Evolutionary conservation across 495 filamentous ascomycete genomes (phyloP).

Genomic region (Penicillium steckii): DNA sequence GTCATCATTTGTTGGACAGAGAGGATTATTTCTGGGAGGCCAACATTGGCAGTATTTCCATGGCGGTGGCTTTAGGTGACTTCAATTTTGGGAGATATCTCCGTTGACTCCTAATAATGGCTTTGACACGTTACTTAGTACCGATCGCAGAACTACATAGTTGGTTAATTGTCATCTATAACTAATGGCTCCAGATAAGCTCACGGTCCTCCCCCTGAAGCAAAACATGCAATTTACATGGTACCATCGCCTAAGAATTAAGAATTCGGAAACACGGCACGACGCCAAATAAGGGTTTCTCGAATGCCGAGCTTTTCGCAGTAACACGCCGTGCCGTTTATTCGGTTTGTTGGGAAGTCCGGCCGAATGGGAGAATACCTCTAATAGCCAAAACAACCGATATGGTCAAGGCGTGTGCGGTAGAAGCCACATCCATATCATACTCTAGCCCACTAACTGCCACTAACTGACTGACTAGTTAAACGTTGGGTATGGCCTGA

Average conservation of each 20-base stretch:
- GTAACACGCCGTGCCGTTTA: neutral
- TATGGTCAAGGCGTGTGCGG: neutral
- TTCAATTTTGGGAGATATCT: neutral
- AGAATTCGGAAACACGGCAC: neutral
- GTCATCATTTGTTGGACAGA: neutral
- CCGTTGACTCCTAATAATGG: neutral
- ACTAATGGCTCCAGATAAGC: neutral
- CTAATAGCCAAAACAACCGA: neutral
- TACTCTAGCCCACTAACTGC: no score
- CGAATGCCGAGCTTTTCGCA: no score
- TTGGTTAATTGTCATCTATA: no score
- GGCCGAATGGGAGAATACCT: neutral
- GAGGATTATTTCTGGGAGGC: neutral
- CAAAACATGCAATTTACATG: neutral
- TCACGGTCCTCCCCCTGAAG: constrained; percentile 2
- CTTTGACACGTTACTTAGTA: neutral
- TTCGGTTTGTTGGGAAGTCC: neutral
- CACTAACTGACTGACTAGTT: no score
- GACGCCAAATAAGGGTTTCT: neutral
- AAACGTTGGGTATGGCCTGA: no score
- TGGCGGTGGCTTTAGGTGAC: neutral
- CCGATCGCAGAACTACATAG: neutral
- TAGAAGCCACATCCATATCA: no score
- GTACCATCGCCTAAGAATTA: neutral
- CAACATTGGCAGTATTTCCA: neutral